A percentile compares a stretch with the other conserved stretches of the same genome.
Evolutionary conservation across 2,329 filamentous ascomycete species (phyloP).

Genomic region (Penicillium sp.): DNA sequence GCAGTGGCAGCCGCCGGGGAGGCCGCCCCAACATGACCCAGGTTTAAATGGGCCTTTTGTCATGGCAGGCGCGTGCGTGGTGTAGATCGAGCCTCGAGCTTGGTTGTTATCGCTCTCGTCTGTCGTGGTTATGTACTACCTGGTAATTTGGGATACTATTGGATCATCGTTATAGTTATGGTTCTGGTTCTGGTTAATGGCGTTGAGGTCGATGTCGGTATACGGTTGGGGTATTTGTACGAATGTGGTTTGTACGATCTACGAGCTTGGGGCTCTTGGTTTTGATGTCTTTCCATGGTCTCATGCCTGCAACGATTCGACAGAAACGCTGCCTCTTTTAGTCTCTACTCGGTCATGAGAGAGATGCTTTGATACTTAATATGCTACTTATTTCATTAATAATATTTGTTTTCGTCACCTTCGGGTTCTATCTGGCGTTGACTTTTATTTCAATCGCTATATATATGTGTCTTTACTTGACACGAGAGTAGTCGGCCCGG

Average conservation of each 20-base stretch:
- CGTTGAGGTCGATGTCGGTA: neutral
- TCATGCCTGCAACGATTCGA: constrained; percentile 3
- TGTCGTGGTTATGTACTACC: neutral
- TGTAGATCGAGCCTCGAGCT: neutral
- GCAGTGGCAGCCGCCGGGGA: constrained; percentile 34
- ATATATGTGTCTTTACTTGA: too few relatives aligned
- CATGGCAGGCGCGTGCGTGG: neutral
- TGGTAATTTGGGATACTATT: constrained; percentile 2
- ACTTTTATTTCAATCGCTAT: too few relatives aligned
- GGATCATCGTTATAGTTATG: neutral
- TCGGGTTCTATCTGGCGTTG: neutral
- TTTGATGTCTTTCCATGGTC: neutral
- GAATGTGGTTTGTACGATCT: neutral
- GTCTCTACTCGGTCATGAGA: neutral
- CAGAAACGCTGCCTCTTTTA: neutral
- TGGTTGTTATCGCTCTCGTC: neutral
- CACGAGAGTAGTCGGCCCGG: too few relatives aligned
- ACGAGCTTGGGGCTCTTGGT: neutral
- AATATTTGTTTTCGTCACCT: constrained; percentile 2
- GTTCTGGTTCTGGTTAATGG: neutral
- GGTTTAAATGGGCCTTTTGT: constrained; percentile 33
- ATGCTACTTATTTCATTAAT: constrained; percentile 8
- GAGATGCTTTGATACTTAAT: constrained; percentile 1
- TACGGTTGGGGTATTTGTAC: neutral
- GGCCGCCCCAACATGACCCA: constrained; percentile 44